A percentile compares a stretch with the other conserved stretches of the same genome.
Conservation (phyloP, 2,329 filamentous ascomycete species). For the Dryadomyces sulphureus region DNA sequence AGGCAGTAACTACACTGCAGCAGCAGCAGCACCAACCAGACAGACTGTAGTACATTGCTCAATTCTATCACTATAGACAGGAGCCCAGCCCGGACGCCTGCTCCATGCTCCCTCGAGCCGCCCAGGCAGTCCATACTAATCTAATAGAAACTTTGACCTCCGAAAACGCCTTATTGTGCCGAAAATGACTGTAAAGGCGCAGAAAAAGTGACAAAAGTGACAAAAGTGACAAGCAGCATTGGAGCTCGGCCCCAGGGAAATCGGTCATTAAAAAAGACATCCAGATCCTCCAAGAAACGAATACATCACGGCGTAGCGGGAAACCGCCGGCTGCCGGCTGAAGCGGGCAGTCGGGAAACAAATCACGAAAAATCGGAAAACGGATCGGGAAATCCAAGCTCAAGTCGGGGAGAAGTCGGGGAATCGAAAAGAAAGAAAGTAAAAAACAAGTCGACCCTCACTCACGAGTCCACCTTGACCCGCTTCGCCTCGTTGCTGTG, state of each 20-base stretch:
- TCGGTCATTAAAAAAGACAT: background rate
- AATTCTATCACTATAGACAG: background rate
- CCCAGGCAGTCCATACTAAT: background rate
- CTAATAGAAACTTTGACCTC: background rate
- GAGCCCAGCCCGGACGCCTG: background rate
- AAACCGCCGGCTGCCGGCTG: too few relatives aligned
- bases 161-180: background rate
- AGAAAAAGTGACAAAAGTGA: too few relatives aligned
- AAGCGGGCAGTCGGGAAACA: too few relatives aligned
- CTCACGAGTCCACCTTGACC: conserved; percentile 31
- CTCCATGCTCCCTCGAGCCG: background rate
- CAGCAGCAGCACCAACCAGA: too few relatives aligned
- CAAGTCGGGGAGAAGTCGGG: too few relatives aligned
- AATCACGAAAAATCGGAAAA: too few relatives aligned
- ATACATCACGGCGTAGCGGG: too few relatives aligned
- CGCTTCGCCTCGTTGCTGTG: conserved; percentile 34
- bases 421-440: background rate
- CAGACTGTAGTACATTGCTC: too few relatives aligned
- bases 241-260: background rate
- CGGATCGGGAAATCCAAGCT: too few relatives aligned
- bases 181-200: too few relatives aligned
- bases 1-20: too few relatives aligned
- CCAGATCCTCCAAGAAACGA: background rate
- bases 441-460: background rate
- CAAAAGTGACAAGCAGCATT: background rate